Base-by-base conservation (phyloP, 2,329 filamentous ascomycete species). In the Ceratocystis huliohia region DNA sequence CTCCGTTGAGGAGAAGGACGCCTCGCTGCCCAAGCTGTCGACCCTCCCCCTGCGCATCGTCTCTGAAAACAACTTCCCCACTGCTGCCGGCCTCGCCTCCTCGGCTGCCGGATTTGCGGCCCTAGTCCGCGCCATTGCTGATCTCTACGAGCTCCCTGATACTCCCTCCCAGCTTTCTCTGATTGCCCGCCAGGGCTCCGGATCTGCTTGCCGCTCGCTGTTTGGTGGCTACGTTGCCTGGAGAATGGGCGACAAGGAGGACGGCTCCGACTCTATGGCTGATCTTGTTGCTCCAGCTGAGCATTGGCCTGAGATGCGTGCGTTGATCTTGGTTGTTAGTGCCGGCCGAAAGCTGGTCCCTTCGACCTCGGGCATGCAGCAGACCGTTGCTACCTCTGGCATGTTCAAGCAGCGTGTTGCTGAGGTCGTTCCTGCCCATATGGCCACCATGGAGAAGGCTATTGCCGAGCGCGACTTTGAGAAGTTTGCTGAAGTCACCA, bases 51-150 rank as follows among this genome's bases (percentile, higher is more conserved):
- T 99, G 69, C 88, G 87, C 72, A 87, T 99, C 70, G 91, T 96
- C 66, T 94, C 89, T 67, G 89, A 94, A 79, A 99, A 99, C 83
- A 99, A 99, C 82, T 99, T 99, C 82, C 94, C 94, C 69, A 99
- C 94, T 1, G 94, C 94, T 30, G 94, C 94, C 3, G 94, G 94
- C 5, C 85, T 99, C 17, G 86, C 87, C 3, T 87, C 84, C 20
- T 88, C 86, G 0, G 86, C 86, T 0, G 86, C 86, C 1, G 86
- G 86, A 4, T 88, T 88, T 69, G 86, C 86, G 2, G 86, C 86
- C 22, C 78, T 88, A 5, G 85, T 97, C 22, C 84, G 91, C 67
- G 92, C 90, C 70, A 90, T 99, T 71, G 94, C 94, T 45, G 84
- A 97, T 75, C 84, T 99, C 50, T 99, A 97, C 79, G 82, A 89